Evolutionary conservation across 169 alveolate species (phyloP).

Genomic region (Plasmodium inui): DNA sequence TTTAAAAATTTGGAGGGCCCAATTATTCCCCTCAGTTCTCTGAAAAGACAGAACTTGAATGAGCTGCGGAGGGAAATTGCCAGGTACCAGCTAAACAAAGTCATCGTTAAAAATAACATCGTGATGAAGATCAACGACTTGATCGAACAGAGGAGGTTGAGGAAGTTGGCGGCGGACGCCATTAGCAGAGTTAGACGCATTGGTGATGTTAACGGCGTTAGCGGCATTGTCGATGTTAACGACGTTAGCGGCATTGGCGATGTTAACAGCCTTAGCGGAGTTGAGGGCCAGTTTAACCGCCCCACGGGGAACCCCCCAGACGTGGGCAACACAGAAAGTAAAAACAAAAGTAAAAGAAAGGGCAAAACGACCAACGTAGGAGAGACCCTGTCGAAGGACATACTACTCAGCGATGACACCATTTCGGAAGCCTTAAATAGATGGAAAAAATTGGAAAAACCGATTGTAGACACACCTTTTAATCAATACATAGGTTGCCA

Average conservation of each 20-base stretch:
- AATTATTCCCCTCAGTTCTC: slow-evolving; percentile 81
- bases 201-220: neutral
- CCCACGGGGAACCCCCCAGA: neutral
- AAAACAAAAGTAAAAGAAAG: neutral
- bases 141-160: slow-evolving; percentile 45
- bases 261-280: neutral
- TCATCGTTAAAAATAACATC: slow-evolving; percentile 72
- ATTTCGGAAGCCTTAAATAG: slow-evolving; percentile 69
- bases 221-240: too few relatives aligned
- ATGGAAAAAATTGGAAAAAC: slow-evolving; percentile 39
- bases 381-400: slow-evolving; percentile 10
- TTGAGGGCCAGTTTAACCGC: neutral
- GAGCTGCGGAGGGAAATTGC: slow-evolving; percentile 79
- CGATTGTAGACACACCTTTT: slow-evolving; percentile 13
- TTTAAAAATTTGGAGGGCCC: slow-evolving; percentile 77
- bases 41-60: slow-evolving; percentile 82
- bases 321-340: neutral
- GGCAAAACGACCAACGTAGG: neutral
- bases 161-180: slow-evolving; percentile 6
- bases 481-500: slow-evolving; percentile 24
- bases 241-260: too few relatives aligned
- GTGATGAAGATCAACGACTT: slow-evolving; percentile 69
- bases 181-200: neutral
- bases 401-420: slow-evolving; percentile 67
- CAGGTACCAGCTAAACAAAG: slow-evolving; percentile 77